Percentiles rank a stretch among this genome's conserved stretches.
Evolutionary conservation across 202 grass and related monocot species (phyloP).

Genomic region (Setaria italica): DNA sequence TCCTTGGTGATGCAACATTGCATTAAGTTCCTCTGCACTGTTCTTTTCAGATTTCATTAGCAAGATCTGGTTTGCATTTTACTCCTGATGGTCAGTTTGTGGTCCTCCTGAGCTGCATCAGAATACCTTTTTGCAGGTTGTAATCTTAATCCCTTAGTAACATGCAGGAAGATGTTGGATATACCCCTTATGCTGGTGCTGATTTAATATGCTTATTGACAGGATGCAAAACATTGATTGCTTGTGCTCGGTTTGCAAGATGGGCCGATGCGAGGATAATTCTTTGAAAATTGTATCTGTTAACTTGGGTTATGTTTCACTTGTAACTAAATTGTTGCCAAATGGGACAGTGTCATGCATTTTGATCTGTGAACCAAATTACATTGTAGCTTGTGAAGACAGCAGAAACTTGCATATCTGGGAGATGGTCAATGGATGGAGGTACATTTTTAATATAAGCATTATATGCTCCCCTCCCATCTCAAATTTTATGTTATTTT

Average conservation of each 20-base stretch:
- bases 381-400: conserved; percentile 65
- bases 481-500: conserved; percentile 1
- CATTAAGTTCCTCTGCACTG: conserved; percentile 29
- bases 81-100: conserved; percentile 69
- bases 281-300: conserved; percentile 68
- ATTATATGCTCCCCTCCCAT: neutral
- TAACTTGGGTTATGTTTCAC: conserved; percentile 75
- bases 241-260: conserved; percentile 71
- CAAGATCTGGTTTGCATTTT: conserved; percentile 72
- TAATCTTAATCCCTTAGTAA: conserved; percentile 41
- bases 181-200: conserved; percentile 30
- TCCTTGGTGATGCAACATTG: conserved; percentile 26
- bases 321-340: conserved; percentile 66
- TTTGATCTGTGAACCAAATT: conserved; percentile 84
- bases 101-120: conserved; percentile 66
- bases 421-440: conserved; percentile 63
- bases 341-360: conserved; percentile 61
- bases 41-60: conserved; percentile 63
- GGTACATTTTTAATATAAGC: conserved; percentile 25
- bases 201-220: conserved; percentile 50
- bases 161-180: conserved; percentile 40
- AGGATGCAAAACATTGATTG: conserved; percentile 68
- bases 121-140: conserved; percentile 87
- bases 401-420: conserved; percentile 80
- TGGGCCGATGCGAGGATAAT: conserved; percentile 59